Percentiles rank a stretch among this genome's conserved stretches.
These are phyloP conservation scores for Endotrypanum monterogeii DNA, from an alignment of 208 protist species.

Conservation along the genomic window DNA sequence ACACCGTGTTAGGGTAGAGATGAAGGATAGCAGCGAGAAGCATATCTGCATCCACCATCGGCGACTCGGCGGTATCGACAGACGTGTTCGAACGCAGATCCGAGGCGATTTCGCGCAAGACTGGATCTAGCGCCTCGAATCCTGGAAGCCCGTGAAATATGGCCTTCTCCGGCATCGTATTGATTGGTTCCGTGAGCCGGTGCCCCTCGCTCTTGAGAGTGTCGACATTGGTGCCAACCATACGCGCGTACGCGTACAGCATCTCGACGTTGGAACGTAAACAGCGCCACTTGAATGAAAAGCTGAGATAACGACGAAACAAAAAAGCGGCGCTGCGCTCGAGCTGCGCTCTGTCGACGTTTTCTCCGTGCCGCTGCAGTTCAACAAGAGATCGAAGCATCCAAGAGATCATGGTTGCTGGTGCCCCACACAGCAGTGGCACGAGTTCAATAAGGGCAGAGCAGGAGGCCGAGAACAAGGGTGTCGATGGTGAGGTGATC, in stretches of 20 bases:
- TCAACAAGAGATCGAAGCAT: slow-evolving; percentile 20
- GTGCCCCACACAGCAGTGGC: slow-evolving; percentile 1
- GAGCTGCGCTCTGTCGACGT: not conserved
- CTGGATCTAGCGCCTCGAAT: not conserved
- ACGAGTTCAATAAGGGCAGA: slow-evolving; percentile 8
- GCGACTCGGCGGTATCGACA: not conserved
- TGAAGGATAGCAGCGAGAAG: slow-evolving; percentile 8
- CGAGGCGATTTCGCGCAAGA: not conserved
- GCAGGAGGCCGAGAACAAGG: not conserved
- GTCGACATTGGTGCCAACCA: not conserved
- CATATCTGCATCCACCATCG: slow-evolving; percentile 1
- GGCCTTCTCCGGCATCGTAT: not conserved
- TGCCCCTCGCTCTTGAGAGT: not conserved
- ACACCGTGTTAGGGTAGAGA: not conserved
- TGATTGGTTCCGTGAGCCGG: not conserved
- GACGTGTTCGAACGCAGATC: not conserved
- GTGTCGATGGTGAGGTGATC: not conserved
- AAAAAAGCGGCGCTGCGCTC: not conserved
- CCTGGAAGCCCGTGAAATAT: not conserved
- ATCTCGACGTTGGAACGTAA: slow-evolving; percentile 23
- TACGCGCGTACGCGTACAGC: slow-evolving; percentile 17
- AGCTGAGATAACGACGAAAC: slow-evolving; percentile 7
- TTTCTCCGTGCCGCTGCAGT: not conserved
- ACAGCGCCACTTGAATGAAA: not conserved
- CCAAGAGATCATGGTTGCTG: slow-evolving; percentile 24